Evolutionary conservation across 192 early-diverging fungal species (phyloP), one percentile per base, ranked within the genome.

Genomic region (Coemansia sp.): DNA sequence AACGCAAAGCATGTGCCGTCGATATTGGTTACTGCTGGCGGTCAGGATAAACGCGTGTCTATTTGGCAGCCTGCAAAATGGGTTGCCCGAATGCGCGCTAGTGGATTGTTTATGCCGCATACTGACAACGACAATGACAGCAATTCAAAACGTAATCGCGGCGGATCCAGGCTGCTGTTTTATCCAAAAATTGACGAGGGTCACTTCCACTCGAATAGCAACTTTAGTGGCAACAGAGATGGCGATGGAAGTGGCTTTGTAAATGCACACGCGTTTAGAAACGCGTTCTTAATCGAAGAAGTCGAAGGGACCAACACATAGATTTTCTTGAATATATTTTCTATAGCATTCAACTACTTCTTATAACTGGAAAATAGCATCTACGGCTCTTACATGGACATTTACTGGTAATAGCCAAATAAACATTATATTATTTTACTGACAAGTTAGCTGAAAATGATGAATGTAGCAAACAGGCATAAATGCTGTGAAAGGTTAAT

Each of bases 51-150:
- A 59, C 76, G 95, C 0, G 95, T 97, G 3, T 80, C 85, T 23
- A 89, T 85, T 42, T 93, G 88, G 75, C 92, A 97, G 63, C 90
- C 92, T 1, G 66, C 91, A n/a, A 96, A 97, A 68, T 97, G 85
- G 75, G 88, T 95, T 34, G 92, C 95, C 9, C 83, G 89, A 11
- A 55, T 95, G 38, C 81, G 89, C 69, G 83, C 60, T 41, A 34
- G 42, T 13, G 73, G 73, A n/a, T 56, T 11, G 13, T 57, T 57
- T 36, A n/a, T 0, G 8, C 17, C 70, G 22, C 72, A 81, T 20
- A 35, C 68, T 2, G 35, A 40, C 20, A 22, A 0, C 35, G 45
- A 19, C 9, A 35, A 40, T 17, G 17, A 0, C 29, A 34, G n/a
- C 14, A 35, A 15, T 33, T 11, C 38, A 22, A 25, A 29, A 9